Conservation (phyloP, 371 early-diverging fungal species). For the Funneliformis caledonium region DNA sequence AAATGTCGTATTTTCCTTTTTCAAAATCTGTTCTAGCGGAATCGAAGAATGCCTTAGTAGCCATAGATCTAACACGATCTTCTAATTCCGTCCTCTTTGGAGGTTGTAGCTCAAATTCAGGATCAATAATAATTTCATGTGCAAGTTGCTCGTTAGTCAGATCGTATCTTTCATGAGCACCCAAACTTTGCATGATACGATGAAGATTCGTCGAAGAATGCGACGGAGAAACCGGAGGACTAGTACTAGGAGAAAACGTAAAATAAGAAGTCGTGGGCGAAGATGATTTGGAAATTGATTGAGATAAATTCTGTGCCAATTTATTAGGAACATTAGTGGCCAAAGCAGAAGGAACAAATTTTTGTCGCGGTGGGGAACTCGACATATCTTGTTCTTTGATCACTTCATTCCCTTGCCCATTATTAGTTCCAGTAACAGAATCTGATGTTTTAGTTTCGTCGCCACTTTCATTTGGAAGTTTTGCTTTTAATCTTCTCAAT, state of each 20-base stretch:
- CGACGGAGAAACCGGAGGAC: background rate
- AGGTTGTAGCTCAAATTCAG: constrained; percentile 65
- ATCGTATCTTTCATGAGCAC: background rate
- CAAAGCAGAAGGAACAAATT: background rate
- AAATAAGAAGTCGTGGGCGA: background rate
- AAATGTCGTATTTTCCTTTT: constrained; percentile 47
- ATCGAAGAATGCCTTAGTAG: constrained; percentile 72
- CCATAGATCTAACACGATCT: constrained; percentile 57
- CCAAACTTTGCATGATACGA: constrained; percentile 28
- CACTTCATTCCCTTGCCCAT: background rate
- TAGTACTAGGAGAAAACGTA: background rate
- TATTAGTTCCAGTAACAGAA: background rate
- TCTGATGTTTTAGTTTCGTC: constrained; percentile 34
- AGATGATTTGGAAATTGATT: background rate
- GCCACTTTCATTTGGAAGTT: constrained; percentile 45
- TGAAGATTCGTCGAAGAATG: constrained; percentile 2
- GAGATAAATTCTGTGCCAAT: background rate
- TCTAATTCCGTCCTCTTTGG: constrained; percentile 56
- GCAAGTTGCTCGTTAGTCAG: constrained; percentile 72
- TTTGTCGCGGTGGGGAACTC: constrained; percentile 6
- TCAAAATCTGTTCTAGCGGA: constrained; percentile 56
- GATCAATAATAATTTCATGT: constrained; percentile 80
- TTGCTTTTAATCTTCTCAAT: constrained; percentile 39
- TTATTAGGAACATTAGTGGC: background rate
- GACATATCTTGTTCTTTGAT: constrained; percentile 7